A percentile compares a stretch with the other conserved stretches of the same genome.
Conservation (phyloP, 108 stramenopile genomes). For the Cyclotella sp. region DNA sequence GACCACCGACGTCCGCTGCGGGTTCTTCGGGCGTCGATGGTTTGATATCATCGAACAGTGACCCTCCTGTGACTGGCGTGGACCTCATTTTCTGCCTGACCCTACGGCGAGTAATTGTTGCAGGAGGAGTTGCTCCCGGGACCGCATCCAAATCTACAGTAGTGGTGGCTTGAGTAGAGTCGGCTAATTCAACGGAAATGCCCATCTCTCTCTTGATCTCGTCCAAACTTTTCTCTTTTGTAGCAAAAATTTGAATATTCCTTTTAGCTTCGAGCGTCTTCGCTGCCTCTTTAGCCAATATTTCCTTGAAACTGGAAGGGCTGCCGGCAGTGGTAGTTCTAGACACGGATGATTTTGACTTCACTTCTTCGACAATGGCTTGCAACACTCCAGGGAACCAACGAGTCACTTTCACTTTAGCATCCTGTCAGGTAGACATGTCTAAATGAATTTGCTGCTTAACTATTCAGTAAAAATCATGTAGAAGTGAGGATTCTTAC, state of each 20-base stretch:
- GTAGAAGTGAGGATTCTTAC: conserved; percentile 12
- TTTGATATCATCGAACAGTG: conserved; percentile 35
- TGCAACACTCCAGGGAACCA: conserved; percentile 83
- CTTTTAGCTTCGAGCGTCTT: conserved; percentile 56
- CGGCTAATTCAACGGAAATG: conserved; percentile 27
- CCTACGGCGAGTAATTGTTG: conserved; percentile 37
- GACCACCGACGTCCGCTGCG: conserved; percentile 6
- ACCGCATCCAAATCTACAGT: conserved; percentile 2
- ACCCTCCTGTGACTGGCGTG: conserved; percentile 39
- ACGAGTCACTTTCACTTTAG: conserved; percentile 75
- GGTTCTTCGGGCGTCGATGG: conserved; percentile 17
- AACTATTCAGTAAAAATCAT: neutral
- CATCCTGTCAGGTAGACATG: conserved; percentile 14
- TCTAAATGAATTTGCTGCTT: neutral
- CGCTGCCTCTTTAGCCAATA: conserved; percentile 61
- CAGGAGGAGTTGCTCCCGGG: neutral
- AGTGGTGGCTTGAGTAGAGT: neutral
- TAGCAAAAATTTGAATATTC: conserved; percentile 55
- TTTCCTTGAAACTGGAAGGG: conserved; percentile 40
- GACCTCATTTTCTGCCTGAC: conserved; percentile 43
- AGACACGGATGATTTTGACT: conserved; percentile 43
- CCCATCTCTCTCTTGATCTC: conserved; percentile 63
- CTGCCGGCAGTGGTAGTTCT: conserved; percentile 4
- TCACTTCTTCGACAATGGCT: conserved; percentile 67
- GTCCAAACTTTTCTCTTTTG: conserved; percentile 65